Evolutionary conservation across 768 basidiomycete species (phyloP).

Genomic region (Xerocomellus chrysenteron): DNA sequence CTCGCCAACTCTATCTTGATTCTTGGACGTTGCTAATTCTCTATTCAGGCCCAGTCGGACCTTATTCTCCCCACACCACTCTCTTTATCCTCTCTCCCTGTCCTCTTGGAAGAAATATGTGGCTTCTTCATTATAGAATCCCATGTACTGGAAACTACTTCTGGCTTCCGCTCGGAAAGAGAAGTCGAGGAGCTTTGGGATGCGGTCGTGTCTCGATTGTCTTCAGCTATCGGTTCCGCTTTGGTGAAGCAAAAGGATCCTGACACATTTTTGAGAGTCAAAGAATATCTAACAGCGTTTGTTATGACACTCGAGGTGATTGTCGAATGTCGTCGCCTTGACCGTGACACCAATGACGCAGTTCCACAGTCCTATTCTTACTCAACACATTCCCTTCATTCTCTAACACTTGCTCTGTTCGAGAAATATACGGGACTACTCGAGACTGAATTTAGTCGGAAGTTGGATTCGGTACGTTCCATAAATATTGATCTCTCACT

Average conservation of each 20-base stretch:
- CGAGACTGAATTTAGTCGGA: conserved; percentile 74
- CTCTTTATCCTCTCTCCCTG: conserved; percentile 60
- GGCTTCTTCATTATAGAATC: conserved; percentile 98
- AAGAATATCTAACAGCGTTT: conserved; percentile 81
- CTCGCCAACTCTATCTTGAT: conserved; percentile 22
- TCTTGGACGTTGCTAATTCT: conserved; percentile 13
- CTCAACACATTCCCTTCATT: conserved; percentile 77
- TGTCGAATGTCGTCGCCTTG: background rate
- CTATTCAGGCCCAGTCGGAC: conserved; percentile 86
- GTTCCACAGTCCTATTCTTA: conserved; percentile 75
- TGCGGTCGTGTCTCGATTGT: conserved; percentile 70
- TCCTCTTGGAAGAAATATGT: conserved; percentile 89
- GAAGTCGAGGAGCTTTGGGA: conserved; percentile 98
- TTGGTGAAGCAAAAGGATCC: conserved; percentile 74
- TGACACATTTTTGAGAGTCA: conserved; percentile 77
- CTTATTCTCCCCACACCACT: conserved; percentile 83
- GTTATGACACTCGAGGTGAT: conserved; percentile 90
- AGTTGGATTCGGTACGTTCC: conserved; percentile 72
- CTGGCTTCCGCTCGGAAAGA: conserved; percentile 82
- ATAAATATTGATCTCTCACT: background rate
- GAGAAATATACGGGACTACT: conserved; percentile 85
- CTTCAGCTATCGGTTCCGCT: conserved; percentile 69
- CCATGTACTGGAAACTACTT: conserved; percentile 86
- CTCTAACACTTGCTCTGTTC: conserved; percentile 83
- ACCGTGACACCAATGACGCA: conserved; percentile 1